phyloP scores from a whole-genome alignment of 139 green algal genomes.

The Coelastrella sp. region DNA sequence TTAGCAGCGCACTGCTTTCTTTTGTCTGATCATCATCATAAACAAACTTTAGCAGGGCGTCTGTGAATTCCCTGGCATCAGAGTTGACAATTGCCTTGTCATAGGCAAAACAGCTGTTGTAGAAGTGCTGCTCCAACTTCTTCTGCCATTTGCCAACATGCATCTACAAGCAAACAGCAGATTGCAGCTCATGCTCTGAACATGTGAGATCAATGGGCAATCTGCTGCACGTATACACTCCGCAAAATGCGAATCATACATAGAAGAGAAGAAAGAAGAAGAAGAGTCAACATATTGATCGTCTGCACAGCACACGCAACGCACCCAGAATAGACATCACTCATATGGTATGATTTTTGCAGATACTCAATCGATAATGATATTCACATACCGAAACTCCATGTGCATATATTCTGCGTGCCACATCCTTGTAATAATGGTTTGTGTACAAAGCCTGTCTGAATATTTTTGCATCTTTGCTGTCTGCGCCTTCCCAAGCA shows the following conservation, averaged over 20 bases:
- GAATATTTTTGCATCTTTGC: constrained; percentile 26
- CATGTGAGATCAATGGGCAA: too few species aligned
- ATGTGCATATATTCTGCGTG: constrained; percentile 55
- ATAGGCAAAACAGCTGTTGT: constrained; percentile 35
- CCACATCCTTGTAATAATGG: constrained; percentile 63
- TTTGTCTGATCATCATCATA: constrained; percentile 50
- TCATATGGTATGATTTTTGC: not conserved
- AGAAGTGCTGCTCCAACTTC: constrained; percentile 64
- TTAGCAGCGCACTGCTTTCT: constrained; percentile 35
- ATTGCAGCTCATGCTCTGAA: too few species aligned
- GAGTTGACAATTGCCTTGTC: not conserved
- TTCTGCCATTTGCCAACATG: constrained; percentile 65
- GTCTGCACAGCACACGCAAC: too few species aligned
- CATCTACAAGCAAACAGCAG: constrained; percentile 51
- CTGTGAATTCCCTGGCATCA: not conserved
- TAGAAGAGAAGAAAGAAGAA: too few species aligned
- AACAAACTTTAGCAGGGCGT: constrained; percentile 41
- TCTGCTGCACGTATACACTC: not conserved
- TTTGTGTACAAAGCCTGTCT: constrained; percentile 61
- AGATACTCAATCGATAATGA: not conserved
- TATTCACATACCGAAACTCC: constrained; percentile 32
- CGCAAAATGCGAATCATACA: not conserved
- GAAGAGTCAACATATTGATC: too few species aligned
- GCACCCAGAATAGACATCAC: not conserved
- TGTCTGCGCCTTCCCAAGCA: not conserved